Evolutionary conservation across 2,329 filamentous ascomycete species (phyloP).

Genomic region (Penicillium sp.): DNA sequence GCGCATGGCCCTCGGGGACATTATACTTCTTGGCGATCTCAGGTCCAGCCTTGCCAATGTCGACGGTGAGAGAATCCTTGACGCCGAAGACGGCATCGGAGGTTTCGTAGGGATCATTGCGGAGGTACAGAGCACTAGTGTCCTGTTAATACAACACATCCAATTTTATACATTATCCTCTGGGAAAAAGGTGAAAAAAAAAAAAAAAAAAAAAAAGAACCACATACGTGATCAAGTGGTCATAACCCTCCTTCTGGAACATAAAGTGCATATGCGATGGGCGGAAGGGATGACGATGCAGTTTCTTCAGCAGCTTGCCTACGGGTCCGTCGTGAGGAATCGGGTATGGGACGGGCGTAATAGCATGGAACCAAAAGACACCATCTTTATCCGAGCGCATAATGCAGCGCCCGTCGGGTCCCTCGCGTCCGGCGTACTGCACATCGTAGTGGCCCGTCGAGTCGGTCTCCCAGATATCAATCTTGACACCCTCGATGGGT

Average conservation of each 20-base stretch:
- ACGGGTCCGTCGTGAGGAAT: constrained; percentile 84
- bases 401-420: constrained; percentile 70
- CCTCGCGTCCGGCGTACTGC: constrained; percentile 63
- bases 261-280: constrained; percentile 85
- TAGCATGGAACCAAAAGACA: constrained; percentile 78
- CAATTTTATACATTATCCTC: too few relatives aligned
- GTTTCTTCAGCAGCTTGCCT: constrained; percentile 62
- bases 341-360: constrained; percentile 80
- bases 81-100: constrained; percentile 85
- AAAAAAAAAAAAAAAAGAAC: too few relatives aligned
- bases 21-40: constrained; percentile 60
- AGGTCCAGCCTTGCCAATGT: constrained; percentile 54
- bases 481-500: constrained; percentile 64
- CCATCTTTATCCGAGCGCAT: constrained; percentile 69
- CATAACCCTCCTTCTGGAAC: constrained; percentile 76
- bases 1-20: constrained; percentile 60
- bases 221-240: constrained; percentile 77
- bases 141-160: neutral
- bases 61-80: constrained; percentile 74
- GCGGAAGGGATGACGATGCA: constrained; percentile 74
- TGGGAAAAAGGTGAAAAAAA: too few relatives aligned
- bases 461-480: constrained; percentile 86
- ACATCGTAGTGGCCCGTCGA: constrained; percentile 79
- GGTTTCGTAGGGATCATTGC: constrained; percentile 75
- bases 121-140: constrained; percentile 69